A percentile compares a stretch with the other conserved stretches of the same genome.
Conservation (phyloP, 495 filamentous ascomycete genomes). For the Cetradonia linearis region DNA sequence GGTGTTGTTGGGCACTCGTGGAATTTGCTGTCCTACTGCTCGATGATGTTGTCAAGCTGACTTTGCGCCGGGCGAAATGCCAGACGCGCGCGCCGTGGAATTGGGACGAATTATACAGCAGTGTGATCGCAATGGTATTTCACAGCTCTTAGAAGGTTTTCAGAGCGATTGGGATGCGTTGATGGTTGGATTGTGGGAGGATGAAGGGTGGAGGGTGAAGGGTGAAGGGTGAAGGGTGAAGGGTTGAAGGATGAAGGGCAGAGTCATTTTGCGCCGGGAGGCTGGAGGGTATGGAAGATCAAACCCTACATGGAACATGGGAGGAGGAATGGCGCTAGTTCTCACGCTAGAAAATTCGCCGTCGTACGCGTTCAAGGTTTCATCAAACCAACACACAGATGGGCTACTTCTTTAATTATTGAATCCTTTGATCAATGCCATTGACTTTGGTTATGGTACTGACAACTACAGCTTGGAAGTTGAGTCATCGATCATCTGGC, state of each 20-base stretch:
- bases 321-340: background rate
- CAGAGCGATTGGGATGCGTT: constrained; percentile 12
- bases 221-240: background rate
- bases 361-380: background rate
- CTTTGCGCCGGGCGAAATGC: constrained; percentile 19
- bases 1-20: background rate
- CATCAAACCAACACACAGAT: no score
- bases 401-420: background rate
- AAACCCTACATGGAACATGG: background rate
- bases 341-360: constrained; percentile 1
- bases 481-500: background rate
- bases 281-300: no score
- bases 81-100: background rate
- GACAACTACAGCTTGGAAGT: background rate
- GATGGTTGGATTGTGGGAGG: background rate
- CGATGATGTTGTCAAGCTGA: constrained; percentile 7
- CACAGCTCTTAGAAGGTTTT: background rate
- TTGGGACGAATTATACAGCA: background rate
- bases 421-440: no score
- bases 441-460: background rate
- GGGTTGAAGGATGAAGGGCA: constrained; percentile 8
- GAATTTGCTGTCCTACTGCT: constrained; percentile 2
- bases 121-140: constrained; percentile 4
- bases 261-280: constrained; percentile 8
- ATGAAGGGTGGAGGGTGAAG: background rate